Evolutionary conservation across 1,284 basidiomycete species (phyloP), one percentile per base, ranked within the genome.

Genomic region (Marasmius sp.): DNA sequence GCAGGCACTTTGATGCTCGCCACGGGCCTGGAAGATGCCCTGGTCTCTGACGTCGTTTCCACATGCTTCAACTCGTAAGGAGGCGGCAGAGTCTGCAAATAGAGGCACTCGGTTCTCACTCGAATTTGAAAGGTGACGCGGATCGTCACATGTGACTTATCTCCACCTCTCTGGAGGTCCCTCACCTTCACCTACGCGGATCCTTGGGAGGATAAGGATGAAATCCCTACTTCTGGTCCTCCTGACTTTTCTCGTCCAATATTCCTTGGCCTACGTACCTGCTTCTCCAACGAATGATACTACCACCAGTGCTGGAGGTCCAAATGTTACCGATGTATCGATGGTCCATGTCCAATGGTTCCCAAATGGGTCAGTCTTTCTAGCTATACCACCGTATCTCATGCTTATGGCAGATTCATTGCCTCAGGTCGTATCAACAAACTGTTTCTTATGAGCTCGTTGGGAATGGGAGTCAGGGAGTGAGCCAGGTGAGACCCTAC

Each of bases 231-330:
- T 37, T 37, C 27, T 41, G 22, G 14, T 54, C 18, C 18, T 54
- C 43, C 38, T 56, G 12, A 6, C 49, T 33, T 33, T 55, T 37
- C 39, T 27, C 27, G 20, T 41, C 39, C 58, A 55, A 6, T 50
- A 36, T 11, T 41, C 22, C 22, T 47, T 60, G 20, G 85, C 80
- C 33, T 91, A 90, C 70, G 83, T 91, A 62, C 92, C 92, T 0
- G 93, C 92, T 1, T 70, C 77, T n/a, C 81, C 89, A 11, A 87
- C 89, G 41, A 92, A 93, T 70, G 77, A 82, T 63, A 88, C 89
- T 0, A 74, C 76, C 65, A 77, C 78, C 58, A 77, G 80, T 47
- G 77, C 74, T 6, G 76, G 74, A 10, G 80, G 77, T 16, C 69
- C 83, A 55, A 86, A 86, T 69, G 74, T 83, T 22, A 81, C 82